These are phyloP conservation scores for Dryadomyces quercivorus DNA, from an alignment of 2,329 filamentous ascomycete genomes.

Conservation along the genomic window DNA sequence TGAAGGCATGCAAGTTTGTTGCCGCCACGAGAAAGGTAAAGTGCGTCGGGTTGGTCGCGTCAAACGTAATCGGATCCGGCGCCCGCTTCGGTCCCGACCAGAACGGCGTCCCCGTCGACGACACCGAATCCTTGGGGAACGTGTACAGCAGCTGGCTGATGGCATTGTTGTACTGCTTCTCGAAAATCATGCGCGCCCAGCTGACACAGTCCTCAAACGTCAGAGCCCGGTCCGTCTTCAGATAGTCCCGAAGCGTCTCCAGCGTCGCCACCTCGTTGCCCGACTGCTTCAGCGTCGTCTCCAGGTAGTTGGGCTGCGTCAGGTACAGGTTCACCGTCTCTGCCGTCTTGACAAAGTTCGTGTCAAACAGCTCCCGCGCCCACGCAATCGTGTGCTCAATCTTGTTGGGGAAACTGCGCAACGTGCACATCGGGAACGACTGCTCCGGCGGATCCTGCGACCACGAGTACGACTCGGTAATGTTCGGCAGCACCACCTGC, in stretches of 20 bases:
- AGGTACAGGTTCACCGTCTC: conserved; percentile 93
- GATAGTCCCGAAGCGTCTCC: conserved; percentile 78
- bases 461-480: conserved; percentile 91
- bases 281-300: conserved; percentile 76
- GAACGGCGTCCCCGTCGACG: conserved; percentile 80
- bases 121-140: conserved; percentile 88
- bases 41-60: conserved; percentile 73
- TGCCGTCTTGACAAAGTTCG: conserved; percentile 82
- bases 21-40: conserved; percentile 78
- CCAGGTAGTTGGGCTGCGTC: conserved; percentile 80
- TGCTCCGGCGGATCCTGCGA: conserved; percentile 97
- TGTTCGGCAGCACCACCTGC: conserved; percentile 78
- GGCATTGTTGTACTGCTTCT: conserved; percentile 93
- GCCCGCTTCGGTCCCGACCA: conserved; percentile 98
- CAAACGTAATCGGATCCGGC: conserved; percentile 82
- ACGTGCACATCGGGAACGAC: conserved; percentile 97
- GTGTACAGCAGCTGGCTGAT: conserved; percentile 94
- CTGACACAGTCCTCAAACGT: conserved; percentile 94
- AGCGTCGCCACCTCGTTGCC: conserved; percentile 91
- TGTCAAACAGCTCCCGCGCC: conserved; percentile 92
- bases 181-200: conserved; percentile 88
- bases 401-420: conserved; percentile 93
- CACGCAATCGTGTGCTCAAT: conserved; percentile 99
- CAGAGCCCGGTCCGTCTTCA: conserved; percentile 83
- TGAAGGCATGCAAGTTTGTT: conserved; percentile 91